Evolutionary conservation across 164 flowering plant genomes (phyloP).

Genomic region (Warburgia ugandensis): DNA sequence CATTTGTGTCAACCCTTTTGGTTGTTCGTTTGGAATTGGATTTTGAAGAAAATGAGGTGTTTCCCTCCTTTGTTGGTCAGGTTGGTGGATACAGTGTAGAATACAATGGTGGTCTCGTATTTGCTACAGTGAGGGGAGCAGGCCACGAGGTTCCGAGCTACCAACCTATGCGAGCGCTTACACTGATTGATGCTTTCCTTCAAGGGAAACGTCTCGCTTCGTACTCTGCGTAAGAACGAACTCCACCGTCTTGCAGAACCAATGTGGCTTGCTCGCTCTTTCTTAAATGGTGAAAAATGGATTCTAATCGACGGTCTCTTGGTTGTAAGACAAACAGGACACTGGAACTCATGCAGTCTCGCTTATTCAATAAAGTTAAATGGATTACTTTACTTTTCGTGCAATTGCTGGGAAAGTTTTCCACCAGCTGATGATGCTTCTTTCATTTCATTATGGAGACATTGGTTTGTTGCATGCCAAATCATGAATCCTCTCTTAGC

Average conservation of each 20-base stretch:
- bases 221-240: background rate
- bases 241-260: background rate
- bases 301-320: no score
- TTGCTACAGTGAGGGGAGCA: slow-evolving; percentile 82
- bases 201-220: slow-evolving; percentile 42
- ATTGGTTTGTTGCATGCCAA: no score
- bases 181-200: slow-evolving; percentile 50
- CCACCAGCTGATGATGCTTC: no score
- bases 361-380: no score
- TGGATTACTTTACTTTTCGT: no score
- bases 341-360: no score
- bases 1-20: background rate
- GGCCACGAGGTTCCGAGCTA: slow-evolving; percentile 81
- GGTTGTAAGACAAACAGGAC: no score
- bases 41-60: background rate
- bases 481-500: no score
- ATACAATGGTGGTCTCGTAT: slow-evolving; percentile 28
- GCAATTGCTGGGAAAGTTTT: no score
- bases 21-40: background rate
- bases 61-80: background rate
- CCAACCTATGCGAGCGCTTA: slow-evolving; percentile 51
- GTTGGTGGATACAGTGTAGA: slow-evolving; percentile 12
- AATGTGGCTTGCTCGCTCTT: no score
- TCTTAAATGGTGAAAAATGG: no score
- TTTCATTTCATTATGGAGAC: no score